Conservation (phyloP, 306 rosid species). For the Clitoria ternatea region DNA sequence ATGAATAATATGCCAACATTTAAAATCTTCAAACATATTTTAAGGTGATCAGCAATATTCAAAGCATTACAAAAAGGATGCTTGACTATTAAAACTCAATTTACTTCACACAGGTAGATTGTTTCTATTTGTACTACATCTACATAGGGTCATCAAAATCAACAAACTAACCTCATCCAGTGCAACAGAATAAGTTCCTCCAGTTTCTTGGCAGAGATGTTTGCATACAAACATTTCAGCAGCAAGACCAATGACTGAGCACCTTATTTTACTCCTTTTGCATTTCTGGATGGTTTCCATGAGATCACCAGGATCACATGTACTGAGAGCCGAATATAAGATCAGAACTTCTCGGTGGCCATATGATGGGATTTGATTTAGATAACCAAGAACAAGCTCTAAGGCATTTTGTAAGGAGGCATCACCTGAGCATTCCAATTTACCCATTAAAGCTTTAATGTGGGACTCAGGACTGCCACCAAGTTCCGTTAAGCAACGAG, state of each 20-base stretch:
- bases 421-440: constrained; percentile 92
- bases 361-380: constrained; percentile 80
- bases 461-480: constrained; percentile 98
- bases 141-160: not conserved
- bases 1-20: not conserved
- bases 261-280: constrained; percentile 81
- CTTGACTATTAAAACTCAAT: not conserved
- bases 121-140: not conserved
- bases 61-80: not conserved
- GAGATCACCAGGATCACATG: constrained; percentile 94
- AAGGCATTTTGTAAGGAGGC: constrained; percentile 90
- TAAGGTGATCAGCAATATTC: not conserved
- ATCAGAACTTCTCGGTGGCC: constrained; percentile 90
- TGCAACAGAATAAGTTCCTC: constrained; percentile 79
- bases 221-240: constrained; percentile 94
- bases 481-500: constrained; percentile 76
- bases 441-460: constrained; percentile 81
- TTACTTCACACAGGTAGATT: not conserved
- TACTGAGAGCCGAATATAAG: constrained; percentile 86
- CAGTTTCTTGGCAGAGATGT: constrained; percentile 91
- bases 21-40: not conserved
- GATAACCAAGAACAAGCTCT: constrained; percentile 82
- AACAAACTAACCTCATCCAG: constrained; percentile 77
- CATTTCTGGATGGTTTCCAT: constrained; percentile 94
- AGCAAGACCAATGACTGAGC: constrained; percentile 94